Conservation (phyloP, 169 alveolate genomes). For the Plasmodium coatneyi region DNA sequence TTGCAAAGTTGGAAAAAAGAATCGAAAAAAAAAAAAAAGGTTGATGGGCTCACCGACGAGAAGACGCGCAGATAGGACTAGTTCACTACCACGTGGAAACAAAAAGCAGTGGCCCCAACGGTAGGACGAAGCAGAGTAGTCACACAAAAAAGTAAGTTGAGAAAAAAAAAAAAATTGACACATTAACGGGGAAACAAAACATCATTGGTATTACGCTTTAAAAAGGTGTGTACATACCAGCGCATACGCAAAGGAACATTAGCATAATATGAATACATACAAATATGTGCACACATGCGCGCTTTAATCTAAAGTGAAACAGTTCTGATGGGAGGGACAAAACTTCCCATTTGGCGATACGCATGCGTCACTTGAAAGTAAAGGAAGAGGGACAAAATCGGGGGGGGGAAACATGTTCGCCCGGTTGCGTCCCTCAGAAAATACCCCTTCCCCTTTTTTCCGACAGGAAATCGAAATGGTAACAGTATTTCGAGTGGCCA, state of each 20-base stretch:
- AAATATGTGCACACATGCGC: not conserved
- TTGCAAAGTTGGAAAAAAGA: not conserved
- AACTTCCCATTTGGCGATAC: not conserved
- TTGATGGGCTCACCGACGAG: too few species aligned
- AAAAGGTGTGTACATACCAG: not conserved
- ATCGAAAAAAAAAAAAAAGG: too few species aligned
- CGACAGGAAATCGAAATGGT: not conserved
- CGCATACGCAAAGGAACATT: not conserved
- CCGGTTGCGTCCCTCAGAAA: constrained; percentile 18
- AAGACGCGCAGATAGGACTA: too few species aligned
- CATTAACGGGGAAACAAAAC: not conserved
- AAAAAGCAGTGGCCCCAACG: too few species aligned
- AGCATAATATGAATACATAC: not conserved
- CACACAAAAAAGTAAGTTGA: too few species aligned
- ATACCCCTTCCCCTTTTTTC: not conserved
- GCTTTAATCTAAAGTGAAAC: not conserved
- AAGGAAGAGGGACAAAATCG: not conserved
- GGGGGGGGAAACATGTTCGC: not conserved
- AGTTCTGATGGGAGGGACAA: not conserved
- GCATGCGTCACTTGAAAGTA: constrained; percentile 8
- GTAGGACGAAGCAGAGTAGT: too few species aligned
- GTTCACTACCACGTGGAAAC: too few species aligned
- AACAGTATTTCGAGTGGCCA: not conserved
- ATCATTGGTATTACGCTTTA: not conserved
- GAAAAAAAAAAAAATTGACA: not conserved